These are phyloP conservation scores for Escallonia rubra DNA, from an alignment of 129 eudicot species.

Conservation along the genomic window DNA sequence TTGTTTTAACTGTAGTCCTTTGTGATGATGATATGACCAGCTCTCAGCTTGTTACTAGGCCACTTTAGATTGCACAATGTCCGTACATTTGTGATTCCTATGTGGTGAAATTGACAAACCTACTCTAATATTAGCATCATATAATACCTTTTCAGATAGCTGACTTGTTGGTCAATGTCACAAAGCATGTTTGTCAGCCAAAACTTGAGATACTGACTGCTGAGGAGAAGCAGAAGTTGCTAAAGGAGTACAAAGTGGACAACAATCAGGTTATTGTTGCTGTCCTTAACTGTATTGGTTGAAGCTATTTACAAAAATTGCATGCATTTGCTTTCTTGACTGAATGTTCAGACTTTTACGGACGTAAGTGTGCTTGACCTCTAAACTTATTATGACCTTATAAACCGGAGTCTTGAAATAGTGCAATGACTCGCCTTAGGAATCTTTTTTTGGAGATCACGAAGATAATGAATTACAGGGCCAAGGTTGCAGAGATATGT, in stretches of 20 bases:
- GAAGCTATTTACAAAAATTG: not conserved
- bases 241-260: constrained; percentile 37
- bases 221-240: constrained; percentile 48
- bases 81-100: not conserved
- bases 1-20: too few relatives aligned
- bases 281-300: not conserved
- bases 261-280: constrained; percentile 35
- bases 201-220: constrained; percentile 40
- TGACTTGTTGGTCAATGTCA: constrained; percentile 58
- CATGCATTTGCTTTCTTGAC: too few relatives aligned
- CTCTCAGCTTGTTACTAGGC: too few relatives aligned
- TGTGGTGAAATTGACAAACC: too few relatives aligned
- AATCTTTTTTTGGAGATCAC: not conserved
- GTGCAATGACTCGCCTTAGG: not conserved
- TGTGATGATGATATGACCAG: too few relatives aligned
- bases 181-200: constrained; percentile 52
- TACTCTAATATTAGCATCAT: too few relatives aligned
- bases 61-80: too few relatives aligned
- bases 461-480: not conserved
- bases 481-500: too few relatives aligned
- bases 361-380: not conserved
- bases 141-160: constrained; percentile 33
- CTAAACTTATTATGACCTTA: not conserved
- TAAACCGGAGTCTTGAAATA: too few relatives aligned
- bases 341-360: not conserved